Conservation (phyloP, 2,329 filamentous ascomycete species). For the Colletotrichum aenigma region DNA sequence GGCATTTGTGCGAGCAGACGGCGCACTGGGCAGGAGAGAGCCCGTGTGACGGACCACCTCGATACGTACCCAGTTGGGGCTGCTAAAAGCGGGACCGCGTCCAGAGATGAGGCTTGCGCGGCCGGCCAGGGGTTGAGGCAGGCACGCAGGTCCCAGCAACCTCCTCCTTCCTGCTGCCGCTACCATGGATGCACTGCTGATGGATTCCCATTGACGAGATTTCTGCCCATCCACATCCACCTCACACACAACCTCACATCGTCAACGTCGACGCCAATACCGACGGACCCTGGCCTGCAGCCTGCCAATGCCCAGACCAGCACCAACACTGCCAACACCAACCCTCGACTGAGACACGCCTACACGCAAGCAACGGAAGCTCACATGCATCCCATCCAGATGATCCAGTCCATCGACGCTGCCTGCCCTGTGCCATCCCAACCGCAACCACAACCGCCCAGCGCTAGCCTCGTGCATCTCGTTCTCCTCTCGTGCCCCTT, state of each 20-base stretch:
- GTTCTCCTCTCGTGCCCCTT: neutral
- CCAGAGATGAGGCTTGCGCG: conserved; percentile 15
- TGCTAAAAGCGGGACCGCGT: neutral
- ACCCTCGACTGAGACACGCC: neutral
- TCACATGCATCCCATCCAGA: neutral
- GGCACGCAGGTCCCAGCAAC: neutral
- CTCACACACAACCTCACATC: neutral
- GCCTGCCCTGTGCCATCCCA: neutral
- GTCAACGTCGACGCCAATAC: neutral
- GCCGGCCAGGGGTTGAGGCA: neutral
- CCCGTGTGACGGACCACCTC: neutral
- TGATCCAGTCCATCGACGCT: neutral
- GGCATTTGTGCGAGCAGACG: neutral
- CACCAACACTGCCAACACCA: neutral
- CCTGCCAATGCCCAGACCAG: neutral
- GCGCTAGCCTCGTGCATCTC: neutral
- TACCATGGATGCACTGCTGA: neutral
- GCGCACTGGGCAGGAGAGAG: neutral
- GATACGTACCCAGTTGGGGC: neutral
- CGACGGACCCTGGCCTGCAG: neutral
- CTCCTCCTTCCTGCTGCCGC: neutral
- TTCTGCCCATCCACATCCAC: neutral
- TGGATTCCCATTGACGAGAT: neutral
- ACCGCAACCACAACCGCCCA: neutral
- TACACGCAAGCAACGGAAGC: neutral